phyloP scores from a whole-genome alignment of 139 green algal genomes.

The Nannochloris sp. region DNA sequence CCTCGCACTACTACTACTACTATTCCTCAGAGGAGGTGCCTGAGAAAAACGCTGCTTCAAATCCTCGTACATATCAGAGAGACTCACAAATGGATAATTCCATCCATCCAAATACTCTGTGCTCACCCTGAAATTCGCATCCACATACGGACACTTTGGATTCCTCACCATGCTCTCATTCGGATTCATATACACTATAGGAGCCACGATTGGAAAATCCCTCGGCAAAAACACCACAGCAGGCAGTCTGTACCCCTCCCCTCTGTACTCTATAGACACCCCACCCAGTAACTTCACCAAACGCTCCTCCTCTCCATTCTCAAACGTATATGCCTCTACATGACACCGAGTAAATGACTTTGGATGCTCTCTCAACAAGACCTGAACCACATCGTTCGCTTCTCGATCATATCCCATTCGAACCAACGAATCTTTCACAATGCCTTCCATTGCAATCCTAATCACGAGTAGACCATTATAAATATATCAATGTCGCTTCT shows the following conservation, averaged over 20 bases:
- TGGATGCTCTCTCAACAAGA: neutral
- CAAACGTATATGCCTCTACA: neutral
- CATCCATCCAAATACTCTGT: neutral
- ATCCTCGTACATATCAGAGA: neutral
- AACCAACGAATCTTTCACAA: neutral
- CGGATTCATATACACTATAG: conserved; percentile 6
- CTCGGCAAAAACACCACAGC: neutral
- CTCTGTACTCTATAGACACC: neutral
- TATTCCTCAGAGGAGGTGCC: neutral
- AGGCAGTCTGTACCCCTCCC: conserved; percentile 6
- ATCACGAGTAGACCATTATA: too few species aligned
- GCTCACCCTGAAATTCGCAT: neutral
- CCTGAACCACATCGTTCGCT: neutral
- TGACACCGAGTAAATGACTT: neutral
- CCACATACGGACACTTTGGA: neutral
- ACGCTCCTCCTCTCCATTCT: neutral
- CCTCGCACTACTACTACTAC: too few species aligned
- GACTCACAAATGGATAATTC: neutral
- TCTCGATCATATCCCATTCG: neutral
- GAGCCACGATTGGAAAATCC: neutral
- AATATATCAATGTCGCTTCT: too few species aligned
- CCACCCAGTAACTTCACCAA: conserved; percentile 5
- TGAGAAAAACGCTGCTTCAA: neutral
- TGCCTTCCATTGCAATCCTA: too few species aligned
- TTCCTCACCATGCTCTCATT: neutral